Conservation (phyloP, 768 basidiomycete genomes). For the Trametes punicea region DNA sequence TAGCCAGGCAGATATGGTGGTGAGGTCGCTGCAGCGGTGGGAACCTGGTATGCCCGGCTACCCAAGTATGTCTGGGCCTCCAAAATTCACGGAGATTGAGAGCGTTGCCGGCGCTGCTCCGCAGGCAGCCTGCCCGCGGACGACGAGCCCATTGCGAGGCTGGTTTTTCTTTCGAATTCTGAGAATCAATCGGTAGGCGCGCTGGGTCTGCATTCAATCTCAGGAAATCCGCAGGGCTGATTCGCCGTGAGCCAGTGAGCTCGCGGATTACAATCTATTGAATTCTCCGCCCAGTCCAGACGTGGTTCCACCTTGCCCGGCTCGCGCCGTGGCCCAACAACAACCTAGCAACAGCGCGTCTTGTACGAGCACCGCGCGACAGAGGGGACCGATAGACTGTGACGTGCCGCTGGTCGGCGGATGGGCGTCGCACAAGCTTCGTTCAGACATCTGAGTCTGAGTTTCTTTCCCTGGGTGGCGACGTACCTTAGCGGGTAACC, state of each 20-base stretch:
- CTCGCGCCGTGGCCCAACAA: no score
- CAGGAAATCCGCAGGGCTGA: constrained; percentile 4
- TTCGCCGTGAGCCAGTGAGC: not conserved
- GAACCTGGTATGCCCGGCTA: not conserved
- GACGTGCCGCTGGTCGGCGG: not conserved
- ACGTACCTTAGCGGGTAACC: not conserved
- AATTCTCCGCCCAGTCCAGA: not conserved
- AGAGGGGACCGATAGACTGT: not conserved
- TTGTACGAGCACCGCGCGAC: not conserved
- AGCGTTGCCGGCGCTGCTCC: not conserved
- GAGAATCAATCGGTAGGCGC: constrained; percentile 3
- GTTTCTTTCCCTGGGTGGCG: not conserved
- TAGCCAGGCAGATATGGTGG: not conserved
- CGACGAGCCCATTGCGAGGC: not conserved
- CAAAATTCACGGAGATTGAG: not conserved
- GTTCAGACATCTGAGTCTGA: not conserved
- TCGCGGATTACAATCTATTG: not conserved
- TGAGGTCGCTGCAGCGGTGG: not conserved
- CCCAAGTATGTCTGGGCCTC: not conserved
- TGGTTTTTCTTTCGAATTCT: not conserved
- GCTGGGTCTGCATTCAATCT: constrained; percentile 4
- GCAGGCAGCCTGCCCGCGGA: not conserved
- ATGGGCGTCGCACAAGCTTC: not conserved
- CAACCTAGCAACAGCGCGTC: not conserved
- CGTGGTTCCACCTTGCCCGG: no score